Evolutionary conservation across 176 grass and related monocot genomes (phyloP).

Genomic region (Thalia dealbata): DNA sequence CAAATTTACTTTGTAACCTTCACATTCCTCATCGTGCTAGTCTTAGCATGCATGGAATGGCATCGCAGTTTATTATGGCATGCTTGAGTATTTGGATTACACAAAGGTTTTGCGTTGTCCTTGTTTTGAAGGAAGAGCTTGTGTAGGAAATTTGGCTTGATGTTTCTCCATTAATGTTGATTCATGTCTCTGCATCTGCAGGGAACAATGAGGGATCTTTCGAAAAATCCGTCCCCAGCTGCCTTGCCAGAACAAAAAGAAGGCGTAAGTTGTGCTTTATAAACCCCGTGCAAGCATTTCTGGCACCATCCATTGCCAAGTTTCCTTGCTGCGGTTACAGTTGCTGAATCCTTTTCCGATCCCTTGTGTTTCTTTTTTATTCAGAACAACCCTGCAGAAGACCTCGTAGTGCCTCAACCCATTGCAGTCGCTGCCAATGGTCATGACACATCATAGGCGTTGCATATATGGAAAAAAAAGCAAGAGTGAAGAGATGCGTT

Average conservation of each 20-base stretch:
- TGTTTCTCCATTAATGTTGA: not conserved
- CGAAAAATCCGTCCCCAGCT: slow-evolving; percentile 9
- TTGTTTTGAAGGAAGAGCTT: not conserved
- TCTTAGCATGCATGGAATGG: not conserved
- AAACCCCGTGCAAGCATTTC: not conserved
- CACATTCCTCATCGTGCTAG: not conserved
- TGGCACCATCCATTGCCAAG: not conserved
- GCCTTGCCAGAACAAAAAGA: slow-evolving; percentile 24
- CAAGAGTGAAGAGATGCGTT: not conserved
- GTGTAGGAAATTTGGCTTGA: not conserved
- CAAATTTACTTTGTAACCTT: not conserved
- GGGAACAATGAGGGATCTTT: slow-evolving; percentile 24
- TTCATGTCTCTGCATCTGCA: not conserved
- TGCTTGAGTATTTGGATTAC: not conserved
- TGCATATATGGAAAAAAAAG: not conserved
- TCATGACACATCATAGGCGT: not conserved
- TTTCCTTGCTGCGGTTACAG: not conserved
- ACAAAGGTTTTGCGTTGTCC: not conserved
- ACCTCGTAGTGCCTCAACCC: not conserved
- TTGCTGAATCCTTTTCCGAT: not conserved
- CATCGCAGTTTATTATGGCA: not conserved
- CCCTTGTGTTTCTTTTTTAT: not conserved
- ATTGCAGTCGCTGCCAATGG: not conserved
- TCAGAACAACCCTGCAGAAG: not conserved
- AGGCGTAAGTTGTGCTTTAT: slow-evolving; percentile 34